Conservation (phyloP, 2,329 filamentous ascomycete genomes). For the Bipolaris cookei region DNA sequence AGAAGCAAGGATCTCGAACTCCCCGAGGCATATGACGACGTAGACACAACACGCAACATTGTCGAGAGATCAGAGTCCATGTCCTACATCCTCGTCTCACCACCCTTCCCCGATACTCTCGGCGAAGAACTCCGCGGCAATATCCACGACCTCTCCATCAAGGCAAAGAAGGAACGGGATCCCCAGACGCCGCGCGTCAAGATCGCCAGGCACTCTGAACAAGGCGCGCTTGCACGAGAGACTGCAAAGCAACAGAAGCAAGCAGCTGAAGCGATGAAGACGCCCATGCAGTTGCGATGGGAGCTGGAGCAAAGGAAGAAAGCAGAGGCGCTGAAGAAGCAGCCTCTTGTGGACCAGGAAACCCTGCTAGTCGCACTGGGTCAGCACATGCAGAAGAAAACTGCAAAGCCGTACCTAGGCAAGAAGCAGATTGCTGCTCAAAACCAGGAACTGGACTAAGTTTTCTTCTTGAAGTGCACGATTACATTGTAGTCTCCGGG, state of each 20-base stretch:
- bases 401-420: constrained; percentile 18
- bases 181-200: constrained; percentile 34
- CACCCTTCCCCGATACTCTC: constrained; percentile 79
- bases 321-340: constrained; percentile 22
- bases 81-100: constrained; percentile 75
- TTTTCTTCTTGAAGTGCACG: not conserved
- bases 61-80: constrained; percentile 65
- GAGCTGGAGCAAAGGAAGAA: constrained; percentile 39
- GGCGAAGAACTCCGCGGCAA: constrained; percentile 83
- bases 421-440: constrained; percentile 20
- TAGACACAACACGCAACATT: constrained; percentile 77
- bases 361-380: constrained; percentile 52
- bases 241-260: constrained; percentile 30
- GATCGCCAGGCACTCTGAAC: constrained; percentile 11
- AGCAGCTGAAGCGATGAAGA: constrained; percentile 40
- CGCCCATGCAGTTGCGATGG: constrained; percentile 44
- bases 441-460: constrained; percentile 21
- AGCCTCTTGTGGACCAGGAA: constrained; percentile 39
- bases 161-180: constrained; percentile 54
- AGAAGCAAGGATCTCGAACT: constrained; percentile 19
- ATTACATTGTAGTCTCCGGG: not conserved
- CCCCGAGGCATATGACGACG: constrained; percentile 51
- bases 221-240: constrained; percentile 30
- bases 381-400: constrained; percentile 47
- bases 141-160: constrained; percentile 68